phyloP scores from a whole-genome alignment of 2,329 filamentous ascomycete genomes.

The Hypocreales sp. region DNA sequence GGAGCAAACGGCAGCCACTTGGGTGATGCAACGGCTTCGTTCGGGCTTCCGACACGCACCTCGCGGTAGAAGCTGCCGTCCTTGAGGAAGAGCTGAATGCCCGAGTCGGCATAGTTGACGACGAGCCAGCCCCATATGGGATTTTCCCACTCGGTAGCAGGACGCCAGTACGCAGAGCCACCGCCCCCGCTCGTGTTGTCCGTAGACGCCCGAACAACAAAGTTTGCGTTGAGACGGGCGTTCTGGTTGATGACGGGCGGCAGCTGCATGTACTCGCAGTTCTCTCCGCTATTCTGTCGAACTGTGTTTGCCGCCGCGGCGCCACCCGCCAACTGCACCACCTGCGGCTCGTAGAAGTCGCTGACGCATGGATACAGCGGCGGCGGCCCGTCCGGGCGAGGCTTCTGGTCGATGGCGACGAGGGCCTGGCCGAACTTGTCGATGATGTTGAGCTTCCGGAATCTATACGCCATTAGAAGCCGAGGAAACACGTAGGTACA shows the following conservation, averaged over 20 bases:
- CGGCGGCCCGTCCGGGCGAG: conserved; percentile 3
- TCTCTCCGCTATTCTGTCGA: conserved; percentile 3
- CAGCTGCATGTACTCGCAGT: conserved; percentile 22
- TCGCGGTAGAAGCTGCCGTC: conserved; percentile 27
- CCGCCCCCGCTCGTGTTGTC: background rate
- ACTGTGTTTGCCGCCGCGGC: conserved; percentile 10
- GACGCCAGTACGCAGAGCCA: conserved; percentile 5
- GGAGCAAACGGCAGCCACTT: conserved; percentile 20
- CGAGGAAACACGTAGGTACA: too few species aligned
- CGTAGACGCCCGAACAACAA: conserved; percentile 8
- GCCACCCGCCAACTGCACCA: conserved; percentile 3
- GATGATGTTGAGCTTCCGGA: conserved; percentile 29
- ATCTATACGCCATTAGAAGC: conserved; percentile 9
- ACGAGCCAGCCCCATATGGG: conserved; percentile 27
- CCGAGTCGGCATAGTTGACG: conserved; percentile 23
- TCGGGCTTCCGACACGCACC: conserved; percentile 18
- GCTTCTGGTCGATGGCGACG: conserved; percentile 14
- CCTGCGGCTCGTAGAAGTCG: conserved; percentile 16
- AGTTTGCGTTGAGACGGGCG: conserved; percentile 18
- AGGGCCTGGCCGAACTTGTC: conserved; percentile 32
- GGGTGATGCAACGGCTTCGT: conserved; percentile 5
- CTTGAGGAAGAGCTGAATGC: conserved; percentile 23
- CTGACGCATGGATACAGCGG: conserved; percentile 18
- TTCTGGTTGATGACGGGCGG: conserved; percentile 24
- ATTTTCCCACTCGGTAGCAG: conserved; percentile 18